Conservation (phyloP, 257 asterid species). For the Penstemon eatonii region DNA sequence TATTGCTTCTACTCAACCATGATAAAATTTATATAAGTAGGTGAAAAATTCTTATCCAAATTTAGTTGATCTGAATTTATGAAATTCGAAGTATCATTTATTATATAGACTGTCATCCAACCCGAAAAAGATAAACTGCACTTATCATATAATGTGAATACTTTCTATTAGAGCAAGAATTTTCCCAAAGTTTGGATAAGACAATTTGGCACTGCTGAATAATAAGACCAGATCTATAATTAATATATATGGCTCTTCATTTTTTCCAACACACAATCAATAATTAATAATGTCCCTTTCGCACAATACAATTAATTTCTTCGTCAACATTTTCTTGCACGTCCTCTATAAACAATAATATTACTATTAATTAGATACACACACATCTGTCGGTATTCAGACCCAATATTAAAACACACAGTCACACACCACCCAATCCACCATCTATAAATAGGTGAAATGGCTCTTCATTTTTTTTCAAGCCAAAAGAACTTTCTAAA, state of each 20-base stretch:
- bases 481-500: no score
- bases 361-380: neutral
- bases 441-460: slow-evolving; percentile 8
- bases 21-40: no score
- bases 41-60: no score
- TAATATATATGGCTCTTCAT: slow-evolving; percentile 19
- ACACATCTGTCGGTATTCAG: slow-evolving; percentile 53
- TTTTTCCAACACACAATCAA: slow-evolving; percentile 34
- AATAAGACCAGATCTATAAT: slow-evolving; percentile 27
- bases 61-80: no score
- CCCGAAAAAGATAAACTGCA: neutral
- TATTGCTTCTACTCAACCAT: no score
- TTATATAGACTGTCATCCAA: neutral
- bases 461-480: no score
- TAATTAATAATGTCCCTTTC: slow-evolving; percentile 54
- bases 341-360: slow-evolving; percentile 61
- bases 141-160: neutral
- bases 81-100: no score
- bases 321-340: slow-evolving; percentile 82
- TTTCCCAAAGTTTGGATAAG: slow-evolving; percentile 11
- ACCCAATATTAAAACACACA: slow-evolving; percentile 38
- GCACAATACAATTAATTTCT: slow-evolving; percentile 44
- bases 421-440: slow-evolving; percentile 28
- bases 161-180: neutral
- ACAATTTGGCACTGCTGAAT: slow-evolving; percentile 19